Evolutionary conservation across 495 filamentous ascomycete species (phyloP).

Genomic region (Penicillium soppii): DNA sequence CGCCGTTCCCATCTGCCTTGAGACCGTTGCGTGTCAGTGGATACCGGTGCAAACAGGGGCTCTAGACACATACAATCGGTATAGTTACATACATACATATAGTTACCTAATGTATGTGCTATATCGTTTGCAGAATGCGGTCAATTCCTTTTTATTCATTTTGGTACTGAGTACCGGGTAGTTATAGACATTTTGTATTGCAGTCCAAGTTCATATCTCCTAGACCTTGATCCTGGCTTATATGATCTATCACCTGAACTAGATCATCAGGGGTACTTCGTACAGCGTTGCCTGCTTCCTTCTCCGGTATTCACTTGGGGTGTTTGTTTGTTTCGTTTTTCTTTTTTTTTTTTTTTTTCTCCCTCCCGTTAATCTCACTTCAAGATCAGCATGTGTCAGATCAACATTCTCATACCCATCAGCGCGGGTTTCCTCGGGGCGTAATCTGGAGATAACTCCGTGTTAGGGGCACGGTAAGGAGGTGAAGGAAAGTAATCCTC

Average conservation of each 20-base stretch:
- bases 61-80: too few species aligned
- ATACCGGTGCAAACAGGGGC: conserved; percentile 13
- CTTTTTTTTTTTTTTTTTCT: neutral
- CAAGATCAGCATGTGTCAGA: conserved; percentile 7
- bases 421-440: neutral
- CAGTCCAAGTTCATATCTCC: neutral
- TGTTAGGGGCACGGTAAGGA: conserved; percentile 2
- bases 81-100: too few species aligned
- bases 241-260: conserved; percentile 17
- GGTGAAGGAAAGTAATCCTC: conserved; percentile 10
- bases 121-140: too few species aligned
- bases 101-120: too few species aligned
- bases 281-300: neutral
- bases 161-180: too few species aligned
- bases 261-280: conserved; percentile 1
- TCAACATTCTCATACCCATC: neutral
- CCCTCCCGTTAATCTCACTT: neutral
- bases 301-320: neutral
- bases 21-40: conserved; percentile 6
- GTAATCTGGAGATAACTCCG: conserved; percentile 7
- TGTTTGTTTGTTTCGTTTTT: conserved; percentile 3
- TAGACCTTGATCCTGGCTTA: neutral
- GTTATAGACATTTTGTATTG: too few species aligned
- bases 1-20: conserved; percentile 2
- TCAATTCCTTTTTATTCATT: too few species aligned